phyloP scores from a whole-genome alignment of 108 stramenopile species.

The Nitzschia inconspicua region DNA sequence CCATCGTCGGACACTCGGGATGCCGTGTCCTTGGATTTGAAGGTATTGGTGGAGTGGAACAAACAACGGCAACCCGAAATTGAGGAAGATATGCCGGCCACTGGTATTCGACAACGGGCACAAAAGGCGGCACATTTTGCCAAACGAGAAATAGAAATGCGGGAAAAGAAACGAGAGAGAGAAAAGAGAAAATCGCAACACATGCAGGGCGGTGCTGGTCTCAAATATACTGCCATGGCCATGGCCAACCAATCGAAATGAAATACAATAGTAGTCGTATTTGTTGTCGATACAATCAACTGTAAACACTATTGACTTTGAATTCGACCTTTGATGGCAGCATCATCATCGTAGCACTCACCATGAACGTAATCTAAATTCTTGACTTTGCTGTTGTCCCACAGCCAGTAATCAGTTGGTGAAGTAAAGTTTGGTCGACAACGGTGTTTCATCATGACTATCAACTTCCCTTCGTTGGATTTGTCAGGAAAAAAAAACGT shows the following conservation, averaged over 20 bases:
- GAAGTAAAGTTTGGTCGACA: too few species aligned
- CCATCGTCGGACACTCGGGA: constrained; percentile 20
- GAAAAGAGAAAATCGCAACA: constrained; percentile 79
- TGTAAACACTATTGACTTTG: too few species aligned
- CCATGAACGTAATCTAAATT: too few species aligned
- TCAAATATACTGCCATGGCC: constrained; percentile 84
- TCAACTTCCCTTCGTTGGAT: too few species aligned
- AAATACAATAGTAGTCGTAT: too few species aligned
- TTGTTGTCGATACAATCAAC: too few species aligned
- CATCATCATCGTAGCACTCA: too few species aligned
- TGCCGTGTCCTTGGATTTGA: constrained; percentile 38
- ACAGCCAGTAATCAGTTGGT: too few species aligned
- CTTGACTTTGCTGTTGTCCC: too few species aligned
- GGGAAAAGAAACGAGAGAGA: constrained; percentile 54
- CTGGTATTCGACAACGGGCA: constrained; percentile 37
- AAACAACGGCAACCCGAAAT: constrained; percentile 45
- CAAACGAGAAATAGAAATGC: constrained; percentile 76
- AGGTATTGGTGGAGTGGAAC: constrained; percentile 73
- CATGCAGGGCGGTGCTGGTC: constrained; percentile 59
- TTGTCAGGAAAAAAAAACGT: too few species aligned
- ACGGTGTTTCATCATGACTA: too few species aligned
- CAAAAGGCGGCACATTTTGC: constrained; percentile 80
- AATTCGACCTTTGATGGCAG: too few species aligned
- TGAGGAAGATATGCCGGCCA: constrained; percentile 33
- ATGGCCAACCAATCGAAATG: constrained; percentile 69